phyloP scores from a whole-genome alignment of 2,329 filamentous ascomycete species.

The Cercospora berteroae region DNA sequence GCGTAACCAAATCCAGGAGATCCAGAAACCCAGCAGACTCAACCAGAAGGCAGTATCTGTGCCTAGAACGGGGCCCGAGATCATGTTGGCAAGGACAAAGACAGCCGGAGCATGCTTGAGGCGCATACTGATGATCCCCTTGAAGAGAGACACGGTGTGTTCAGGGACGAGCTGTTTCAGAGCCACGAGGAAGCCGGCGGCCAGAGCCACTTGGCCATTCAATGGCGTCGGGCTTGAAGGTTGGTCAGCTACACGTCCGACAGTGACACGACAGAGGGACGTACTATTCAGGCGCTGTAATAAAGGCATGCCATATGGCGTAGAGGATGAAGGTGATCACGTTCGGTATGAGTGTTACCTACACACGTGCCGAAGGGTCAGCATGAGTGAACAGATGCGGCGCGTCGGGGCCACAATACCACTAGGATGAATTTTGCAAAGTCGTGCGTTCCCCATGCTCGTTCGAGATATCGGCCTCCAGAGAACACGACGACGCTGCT shows the following conservation, averaged over 20 bases:
- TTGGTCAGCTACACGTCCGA: slow-evolving; percentile 3
- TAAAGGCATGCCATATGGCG: slow-evolving; percentile 68
- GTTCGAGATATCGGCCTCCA: slow-evolving; percentile 90
- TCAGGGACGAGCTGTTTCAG: slow-evolving; percentile 98
- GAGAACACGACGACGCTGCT: slow-evolving; percentile 80
- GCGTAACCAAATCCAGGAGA: slow-evolving; percentile 91
- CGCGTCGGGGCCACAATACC: background rate
- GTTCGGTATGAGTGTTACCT: slow-evolving; percentile 74
- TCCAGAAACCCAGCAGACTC: slow-evolving; percentile 75
- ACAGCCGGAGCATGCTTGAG: slow-evolving; percentile 68
- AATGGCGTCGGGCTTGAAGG: slow-evolving; percentile 66
- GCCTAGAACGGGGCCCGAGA: slow-evolving; percentile 62
- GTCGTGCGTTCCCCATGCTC: slow-evolving; percentile 90
- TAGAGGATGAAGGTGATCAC: slow-evolving; percentile 69
- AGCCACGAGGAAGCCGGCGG: slow-evolving; percentile 90
- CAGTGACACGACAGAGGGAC: slow-evolving; percentile 30
- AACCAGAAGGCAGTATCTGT: slow-evolving; percentile 78
- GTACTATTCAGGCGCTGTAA: slow-evolving; percentile 66
- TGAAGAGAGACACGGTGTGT: slow-evolving; percentile 92
- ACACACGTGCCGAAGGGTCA: background rate
- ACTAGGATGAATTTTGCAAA: slow-evolving; percentile 80
- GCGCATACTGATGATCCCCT: slow-evolving; percentile 81
- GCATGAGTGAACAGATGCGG: background rate
- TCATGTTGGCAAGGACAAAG: slow-evolving; percentile 68
- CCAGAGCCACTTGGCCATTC: slow-evolving; percentile 82